A percentile compares a stretch with the other conserved stretches of the same genome.
Evolutionary conservation across 2,329 filamentous ascomycete species (phyloP).

Genomic region (Ceratocystis cubensis): DNA sequence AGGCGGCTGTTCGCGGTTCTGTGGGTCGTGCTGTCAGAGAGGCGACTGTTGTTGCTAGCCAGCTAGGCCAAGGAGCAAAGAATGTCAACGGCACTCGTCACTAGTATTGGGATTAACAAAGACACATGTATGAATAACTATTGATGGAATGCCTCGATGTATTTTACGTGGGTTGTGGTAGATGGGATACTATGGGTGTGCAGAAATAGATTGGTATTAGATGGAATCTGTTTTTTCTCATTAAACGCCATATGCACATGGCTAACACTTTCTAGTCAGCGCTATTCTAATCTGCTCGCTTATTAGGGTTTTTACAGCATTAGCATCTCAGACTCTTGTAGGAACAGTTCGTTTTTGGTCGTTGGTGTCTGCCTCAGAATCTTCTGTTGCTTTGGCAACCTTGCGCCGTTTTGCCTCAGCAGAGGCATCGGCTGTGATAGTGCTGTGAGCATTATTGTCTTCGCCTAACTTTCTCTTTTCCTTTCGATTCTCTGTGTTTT

Average conservation of each 20-base stretch:
- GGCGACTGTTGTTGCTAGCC: constrained; percentile 55
- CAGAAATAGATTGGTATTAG: background rate
- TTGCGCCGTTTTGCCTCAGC: background rate
- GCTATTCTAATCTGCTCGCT: background rate
- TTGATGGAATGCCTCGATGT: constrained; percentile 19
- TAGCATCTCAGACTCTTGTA: background rate
- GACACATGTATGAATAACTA: background rate
- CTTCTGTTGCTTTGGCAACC: background rate
- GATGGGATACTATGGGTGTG: background rate
- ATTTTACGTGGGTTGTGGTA: background rate
- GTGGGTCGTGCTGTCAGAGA: constrained; percentile 58
- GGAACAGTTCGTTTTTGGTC: background rate
- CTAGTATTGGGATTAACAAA: constrained; percentile 20
- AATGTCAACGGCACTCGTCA: constrained; percentile 29
- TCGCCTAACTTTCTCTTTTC: constrained; percentile 10
- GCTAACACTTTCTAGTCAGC: background rate
- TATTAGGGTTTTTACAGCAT: background rate
- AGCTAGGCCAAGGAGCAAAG: constrained; percentile 40
- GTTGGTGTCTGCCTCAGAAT: background rate
- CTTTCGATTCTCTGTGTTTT: background rate
- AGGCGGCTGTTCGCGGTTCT: constrained; percentile 54
- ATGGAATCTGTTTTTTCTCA: background rate
- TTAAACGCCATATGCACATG: background rate
- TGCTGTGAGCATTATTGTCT: too few species aligned
- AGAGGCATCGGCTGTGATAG: background rate